phyloP scores from a whole-genome alignment of 31 red algal genomes.

The Porphyra umbilicalis region DNA sequence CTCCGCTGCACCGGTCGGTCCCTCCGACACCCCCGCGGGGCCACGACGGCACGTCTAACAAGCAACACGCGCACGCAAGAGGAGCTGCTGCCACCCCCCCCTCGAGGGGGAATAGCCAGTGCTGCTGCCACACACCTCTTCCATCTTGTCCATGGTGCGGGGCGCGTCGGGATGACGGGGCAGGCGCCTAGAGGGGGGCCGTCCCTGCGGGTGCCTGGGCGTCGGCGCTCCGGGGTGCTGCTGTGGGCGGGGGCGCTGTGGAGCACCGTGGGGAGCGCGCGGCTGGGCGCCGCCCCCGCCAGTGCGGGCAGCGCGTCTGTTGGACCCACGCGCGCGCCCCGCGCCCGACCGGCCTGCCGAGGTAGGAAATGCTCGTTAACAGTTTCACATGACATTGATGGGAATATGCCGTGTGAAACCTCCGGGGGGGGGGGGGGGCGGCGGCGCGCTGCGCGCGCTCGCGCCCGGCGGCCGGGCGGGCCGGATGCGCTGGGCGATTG shows the following conservation, averaged over 20 bases:
- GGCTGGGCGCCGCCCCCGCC: neutral
- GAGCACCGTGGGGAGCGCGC: neutral
- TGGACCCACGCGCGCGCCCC: neutral
- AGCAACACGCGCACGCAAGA: neutral
- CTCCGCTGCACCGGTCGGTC: neutral
- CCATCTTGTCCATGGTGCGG: conserved; percentile 1
- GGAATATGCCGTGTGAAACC: too few species aligned
- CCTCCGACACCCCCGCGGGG: neutral
- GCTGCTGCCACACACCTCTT: neutral
- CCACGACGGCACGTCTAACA: neutral
- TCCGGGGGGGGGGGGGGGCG: too few species aligned
- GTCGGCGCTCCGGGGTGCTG: conserved; percentile 1
- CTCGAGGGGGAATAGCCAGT: neutral
- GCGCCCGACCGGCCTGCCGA: too few species aligned
- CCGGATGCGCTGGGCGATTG: too few species aligned
- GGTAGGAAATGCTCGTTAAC: too few species aligned
- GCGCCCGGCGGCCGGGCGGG: too few species aligned
- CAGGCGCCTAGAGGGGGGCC: neutral
- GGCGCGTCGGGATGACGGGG: neutral
- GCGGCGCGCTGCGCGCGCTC: too few species aligned
- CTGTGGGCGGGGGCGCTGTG: neutral
- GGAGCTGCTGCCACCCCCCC: neutral
- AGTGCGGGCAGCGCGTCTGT: neutral
- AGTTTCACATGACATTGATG: too few species aligned
- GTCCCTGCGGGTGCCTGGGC: neutral